Base-by-base conservation (phyloP, 345 rosid species). In the Microcos paniculata region DNA sequence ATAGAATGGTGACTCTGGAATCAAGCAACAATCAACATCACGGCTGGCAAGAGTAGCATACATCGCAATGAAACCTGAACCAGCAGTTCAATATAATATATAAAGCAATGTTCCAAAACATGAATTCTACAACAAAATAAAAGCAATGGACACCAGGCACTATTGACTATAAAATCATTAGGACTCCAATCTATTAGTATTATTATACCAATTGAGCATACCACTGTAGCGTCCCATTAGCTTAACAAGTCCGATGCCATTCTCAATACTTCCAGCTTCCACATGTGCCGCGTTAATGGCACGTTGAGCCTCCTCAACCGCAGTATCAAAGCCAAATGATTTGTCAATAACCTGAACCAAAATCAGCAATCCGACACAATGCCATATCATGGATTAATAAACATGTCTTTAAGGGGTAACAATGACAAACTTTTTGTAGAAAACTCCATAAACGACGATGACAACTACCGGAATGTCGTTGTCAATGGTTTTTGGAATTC, bases 261-360 rank as follows among this genome's bases (percentile, higher is more conserved):
- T 89, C 79, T 87, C 93, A 43, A 64, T 70, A 80, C 97, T 94
- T 82, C 76, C 84, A 62, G 98, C 91, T 84, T 94, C 98, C 62
- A 94, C 96, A 78, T 92, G 98, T 12, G 98, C 98, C 48, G 98
- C 96, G 77, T 87, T 90, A 63, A 92, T 94, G 71, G 97, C 94
- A 71, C 98, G 96, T 76, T 94, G 98, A 78, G 98, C 97, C 81
- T 94, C 98, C 81, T 94, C 98, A 69, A 94, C 97, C 48, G 96
- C 93, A 84, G 94, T 87, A 82, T 94, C 96, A 79, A 94, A 94
- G 76, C 97, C 98, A 77, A 94, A 94, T 57, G 98, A 92, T 71
- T 79, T 92, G 86, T 94, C 98, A 82, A 94, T 94, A 72, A 94
- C 96, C 97, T 94, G 84, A 80, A 79, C 33, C 70, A 80, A 42